phyloP scores from a whole-genome alignment of 2,329 filamentous ascomycete species.

The Trichoderma atrobrunneum region DNA sequence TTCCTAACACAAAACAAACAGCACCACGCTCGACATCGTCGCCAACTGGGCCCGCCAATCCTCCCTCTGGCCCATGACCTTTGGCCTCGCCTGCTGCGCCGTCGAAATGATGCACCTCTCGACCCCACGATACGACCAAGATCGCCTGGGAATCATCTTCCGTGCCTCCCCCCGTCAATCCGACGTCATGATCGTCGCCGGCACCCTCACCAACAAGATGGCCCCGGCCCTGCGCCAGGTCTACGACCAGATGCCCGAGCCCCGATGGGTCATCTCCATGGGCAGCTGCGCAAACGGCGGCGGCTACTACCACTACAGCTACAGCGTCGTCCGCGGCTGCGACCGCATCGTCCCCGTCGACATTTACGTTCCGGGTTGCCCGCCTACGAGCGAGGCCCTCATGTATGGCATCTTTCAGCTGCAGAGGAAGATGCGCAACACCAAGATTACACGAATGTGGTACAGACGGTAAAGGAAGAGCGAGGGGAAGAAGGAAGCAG shows the following conservation, averaged over 20 bases:
- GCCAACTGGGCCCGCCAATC: constrained; percentile 82
- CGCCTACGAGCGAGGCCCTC: constrained; percentile 58
- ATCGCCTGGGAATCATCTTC: constrained; percentile 87
- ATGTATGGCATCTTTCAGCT: constrained; percentile 72
- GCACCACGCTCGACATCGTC: constrained; percentile 74
- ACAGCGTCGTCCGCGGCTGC: constrained; percentile 71
- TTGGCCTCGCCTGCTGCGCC: constrained; percentile 84
- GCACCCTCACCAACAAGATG: constrained; percentile 96
- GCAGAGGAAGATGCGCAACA: constrained; percentile 71
- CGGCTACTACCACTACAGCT: constrained; percentile 85
- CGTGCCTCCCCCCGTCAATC: constrained; percentile 82
- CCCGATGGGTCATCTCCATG: constrained; percentile 82
- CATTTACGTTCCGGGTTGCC: constrained; percentile 75
- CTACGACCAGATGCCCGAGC: constrained; percentile 95
- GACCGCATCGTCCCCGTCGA: constrained; percentile 77
- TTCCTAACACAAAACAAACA: constrained; percentile 32
- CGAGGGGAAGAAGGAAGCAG: not conserved
- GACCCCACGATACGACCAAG: constrained; percentile 84
- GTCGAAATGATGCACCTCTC: constrained; percentile 93
- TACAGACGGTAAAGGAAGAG: constrained; percentile 49
- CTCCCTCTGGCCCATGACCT: constrained; percentile 86
- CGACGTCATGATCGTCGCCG: constrained; percentile 91
- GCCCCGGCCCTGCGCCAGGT: constrained; percentile 84
- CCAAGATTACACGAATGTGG: constrained; percentile 55
- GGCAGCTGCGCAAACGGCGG: constrained; percentile 81